Base-by-base conservation (phyloP, 2,329 filamentous ascomycete genomes). In the Fusarium drepaniforme region DNA sequence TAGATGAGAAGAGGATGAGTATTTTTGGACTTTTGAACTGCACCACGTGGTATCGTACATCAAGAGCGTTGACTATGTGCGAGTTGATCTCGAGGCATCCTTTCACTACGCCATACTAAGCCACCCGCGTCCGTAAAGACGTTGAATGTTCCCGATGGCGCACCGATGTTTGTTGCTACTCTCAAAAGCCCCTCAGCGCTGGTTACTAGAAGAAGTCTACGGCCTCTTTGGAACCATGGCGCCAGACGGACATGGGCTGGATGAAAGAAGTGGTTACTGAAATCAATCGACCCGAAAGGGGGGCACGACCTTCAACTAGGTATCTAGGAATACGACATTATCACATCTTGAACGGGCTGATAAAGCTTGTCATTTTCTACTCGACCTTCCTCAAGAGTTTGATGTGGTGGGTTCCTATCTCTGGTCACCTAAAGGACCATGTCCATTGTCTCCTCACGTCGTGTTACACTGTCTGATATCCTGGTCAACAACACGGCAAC, bases 151-250 rank as follows among this genome's bases (percentile, higher is more conserved):
- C 30, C 8, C 78, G 83, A 23, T 88, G 86, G 84, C 83, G 82
- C 61, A 81, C 81, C 2, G 82, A 88, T 69, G 85, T 89, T 11
- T 71, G 81, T 8, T 90, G 90, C 79, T 90, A 88, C 88, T 83
- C 88, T 1, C 82, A 82, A 12, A 82, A 88, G 42, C 88, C 86
- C 8, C 83, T 90, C 70, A 83, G 85, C 0, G 82, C 90, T 9
- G 86, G 85, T 6, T 90, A 88, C 75, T 88, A 90, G 77, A 89
- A 90, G 71, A 88, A 89, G 70, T 87, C 85, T 16, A 87, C 87
- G 0, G 88, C 87, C 1, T 90, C 87, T 86, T 80, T 86, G 23
- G 23, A 25, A 28, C 63, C 85, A 90, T 71, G 89, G 89, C 18
- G 90, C 90, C 7, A 81, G 87, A 87, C 38, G 89, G 89, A 12